These are phyloP conservation scores for Fusarium incarnatum DNA, from an alignment of 2,329 filamentous ascomycete species.

Conservation along the genomic window DNA sequence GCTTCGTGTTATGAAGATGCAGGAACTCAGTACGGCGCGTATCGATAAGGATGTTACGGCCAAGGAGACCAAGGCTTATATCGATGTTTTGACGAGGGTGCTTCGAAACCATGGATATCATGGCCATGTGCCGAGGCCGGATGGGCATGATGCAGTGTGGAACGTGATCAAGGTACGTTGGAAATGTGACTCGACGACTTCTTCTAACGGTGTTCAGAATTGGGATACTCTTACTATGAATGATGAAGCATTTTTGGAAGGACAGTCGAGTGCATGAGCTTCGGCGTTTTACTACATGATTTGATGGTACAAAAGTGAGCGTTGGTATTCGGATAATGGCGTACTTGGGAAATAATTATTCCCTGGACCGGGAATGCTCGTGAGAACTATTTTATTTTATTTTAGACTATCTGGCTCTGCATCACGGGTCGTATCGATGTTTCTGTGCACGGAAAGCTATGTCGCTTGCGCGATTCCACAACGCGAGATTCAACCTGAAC, in stretches of 20 bases:
- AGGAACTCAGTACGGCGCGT: background rate
- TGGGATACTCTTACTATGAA: background rate
- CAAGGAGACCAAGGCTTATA: background rate
- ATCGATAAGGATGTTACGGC: background rate
- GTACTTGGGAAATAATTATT: no score
- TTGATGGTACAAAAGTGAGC: background rate
- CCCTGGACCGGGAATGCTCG: no score
- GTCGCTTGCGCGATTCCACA: no score
- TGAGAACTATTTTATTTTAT: no score
- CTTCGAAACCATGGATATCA: background rate
- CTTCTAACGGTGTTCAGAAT: background rate
- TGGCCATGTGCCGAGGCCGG: fast-evolving
- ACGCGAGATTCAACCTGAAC: no score
- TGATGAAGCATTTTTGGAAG: background rate
- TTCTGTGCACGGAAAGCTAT: no score
- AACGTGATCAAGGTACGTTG: background rate
- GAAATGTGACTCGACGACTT: no score
- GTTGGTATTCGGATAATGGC: background rate
- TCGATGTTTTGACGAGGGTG: background rate
- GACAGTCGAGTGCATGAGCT: background rate
- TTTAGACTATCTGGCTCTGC: no score
- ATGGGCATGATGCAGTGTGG: background rate
- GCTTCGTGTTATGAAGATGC: background rate
- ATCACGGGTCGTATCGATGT: no score
- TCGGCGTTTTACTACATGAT: background rate